Conservation (phyloP, 257 asterid genomes). For the Penstemon newberryi region DNA sequence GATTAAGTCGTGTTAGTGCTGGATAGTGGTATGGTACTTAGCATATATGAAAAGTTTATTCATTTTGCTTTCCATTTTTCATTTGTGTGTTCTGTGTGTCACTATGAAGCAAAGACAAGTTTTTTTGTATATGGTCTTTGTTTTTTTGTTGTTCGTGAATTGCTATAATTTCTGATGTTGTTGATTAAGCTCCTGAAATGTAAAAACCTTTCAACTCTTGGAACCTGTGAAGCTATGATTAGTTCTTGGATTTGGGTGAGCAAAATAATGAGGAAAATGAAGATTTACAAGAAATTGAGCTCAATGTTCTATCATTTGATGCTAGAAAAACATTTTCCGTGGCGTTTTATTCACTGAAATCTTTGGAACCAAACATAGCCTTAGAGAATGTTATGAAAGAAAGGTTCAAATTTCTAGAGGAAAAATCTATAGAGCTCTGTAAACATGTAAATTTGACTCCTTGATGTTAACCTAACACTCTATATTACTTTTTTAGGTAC, state of each 20-base stretch:
- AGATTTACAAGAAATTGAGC: too few relatives aligned
- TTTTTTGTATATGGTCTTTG: not conserved
- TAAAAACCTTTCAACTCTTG: not conserved
- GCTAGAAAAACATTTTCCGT: too few relatives aligned
- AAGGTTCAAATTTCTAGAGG: too few relatives aligned
- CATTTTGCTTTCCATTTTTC: not conserved
- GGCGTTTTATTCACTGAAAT: too few relatives aligned
- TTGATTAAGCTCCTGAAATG: slow-evolving; percentile 15
- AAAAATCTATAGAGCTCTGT: too few relatives aligned
- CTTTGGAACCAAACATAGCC: too few relatives aligned
- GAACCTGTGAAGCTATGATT: not conserved
- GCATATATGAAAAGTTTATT: not conserved
- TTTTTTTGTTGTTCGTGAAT: not conserved
- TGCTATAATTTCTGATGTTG: not conserved
- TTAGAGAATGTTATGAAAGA: too few relatives aligned
- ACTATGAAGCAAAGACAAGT: slow-evolving; percentile 8
- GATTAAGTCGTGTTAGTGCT: not conserved
- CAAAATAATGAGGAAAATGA: too few relatives aligned
- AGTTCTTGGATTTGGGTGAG: too few relatives aligned
- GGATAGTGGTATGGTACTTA: not conserved
- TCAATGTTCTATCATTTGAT: too few relatives aligned
- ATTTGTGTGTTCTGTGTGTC: not conserved
- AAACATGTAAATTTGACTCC: not conserved
- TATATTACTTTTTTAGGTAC: slow-evolving; percentile 37
- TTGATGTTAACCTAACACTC: not conserved